Evolutionary conservation across 2,329 filamentous ascomycete species (phyloP), one percentile per base, ranked within the genome.

Genomic region (Neoscytalidium dimidiatum): DNA sequence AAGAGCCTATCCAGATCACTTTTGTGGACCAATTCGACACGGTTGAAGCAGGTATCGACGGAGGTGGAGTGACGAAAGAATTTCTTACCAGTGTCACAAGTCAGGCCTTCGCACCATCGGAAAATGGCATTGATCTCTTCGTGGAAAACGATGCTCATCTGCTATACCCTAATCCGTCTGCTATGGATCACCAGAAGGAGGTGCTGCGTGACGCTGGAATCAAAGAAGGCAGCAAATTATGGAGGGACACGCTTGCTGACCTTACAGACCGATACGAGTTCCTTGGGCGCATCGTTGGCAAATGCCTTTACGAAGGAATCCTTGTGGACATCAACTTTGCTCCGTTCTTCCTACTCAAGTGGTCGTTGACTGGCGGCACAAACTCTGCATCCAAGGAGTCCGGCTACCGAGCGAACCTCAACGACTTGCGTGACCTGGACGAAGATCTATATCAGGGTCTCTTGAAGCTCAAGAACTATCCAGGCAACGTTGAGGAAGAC

Each of bases 231-330:
- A 84, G 84, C 21, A 71, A 80, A 3, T 83, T 86, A 26, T 91
- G 85, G 81, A 84, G 83, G 62, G 82, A 84, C 0, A 77, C 80
- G 2, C 81, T 92, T 56, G 76, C 79, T 3, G 84, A 88, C 29
- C 77, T 95, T 17, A 81, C 95, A 4, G 86, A 86, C 67, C 87
- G 89, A 14, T 98, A 92, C 73, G 94, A 98, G 73, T 99, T 99
- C 69, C 82, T 98, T 0, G 95, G 95, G 1, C 90, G 95, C 3
- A 87, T 99, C 29, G 89, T 99, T 28, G 95, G 95, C 11, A 99
- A 99, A 76, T 99, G 95, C 78, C 83, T 99, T 72, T 99, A 99
- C 74, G 95, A 99, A 79, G 94, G 94, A 0, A 98, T 99, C 49
- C 84, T 99, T 3, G 89, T 98, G 52, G 94, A 99, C 77, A 89